phyloP scores from a whole-genome alignment of 352 stramenopile genomes.

The Pythium rhizo-oryzae region DNA sequence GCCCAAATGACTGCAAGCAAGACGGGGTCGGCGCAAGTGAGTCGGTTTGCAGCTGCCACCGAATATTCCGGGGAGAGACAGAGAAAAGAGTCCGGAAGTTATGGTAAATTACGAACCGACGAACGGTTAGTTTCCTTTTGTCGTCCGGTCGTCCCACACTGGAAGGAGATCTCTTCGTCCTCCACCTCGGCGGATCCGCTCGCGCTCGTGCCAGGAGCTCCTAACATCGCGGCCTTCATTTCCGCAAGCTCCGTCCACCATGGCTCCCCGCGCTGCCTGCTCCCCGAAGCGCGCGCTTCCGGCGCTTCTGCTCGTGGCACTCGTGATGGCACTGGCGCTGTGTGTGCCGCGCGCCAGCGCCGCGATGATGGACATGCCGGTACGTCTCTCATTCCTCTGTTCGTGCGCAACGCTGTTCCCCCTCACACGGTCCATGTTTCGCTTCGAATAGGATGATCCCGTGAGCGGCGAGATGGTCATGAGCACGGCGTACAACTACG shows the following conservation, averaged over 20 bases:
- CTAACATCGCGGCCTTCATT: neutral
- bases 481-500: slow-evolving; percentile 53
- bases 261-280: neutral
- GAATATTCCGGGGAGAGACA: slow-evolving; percentile 4
- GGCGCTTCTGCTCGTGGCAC: slow-evolving; percentile 21
- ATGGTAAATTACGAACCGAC: slow-evolving; percentile 1
- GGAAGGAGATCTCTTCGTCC: neutral
- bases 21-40: neutral
- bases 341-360: slow-evolving; percentile 25
- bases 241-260: neutral
- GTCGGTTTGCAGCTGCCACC: neutral
- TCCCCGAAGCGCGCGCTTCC: slow-evolving; percentile 7
- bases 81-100: neutral
- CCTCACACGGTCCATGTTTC: neutral
- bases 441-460: slow-evolving; percentile 47
- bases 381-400: slow-evolving; percentile 27
- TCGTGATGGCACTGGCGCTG: slow-evolving; percentile 3
- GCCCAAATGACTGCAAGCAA: neutral
- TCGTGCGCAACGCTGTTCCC: neutral
- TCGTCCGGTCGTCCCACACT: neutral
- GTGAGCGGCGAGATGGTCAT: slow-evolving; percentile 76
- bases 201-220: neutral
- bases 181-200: no score
- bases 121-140: neutral
- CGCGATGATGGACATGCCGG: slow-evolving; percentile 64